phyloP scores from a whole-genome alignment of 176 grass and related monocot species.

The Carex kokanica region DNA sequence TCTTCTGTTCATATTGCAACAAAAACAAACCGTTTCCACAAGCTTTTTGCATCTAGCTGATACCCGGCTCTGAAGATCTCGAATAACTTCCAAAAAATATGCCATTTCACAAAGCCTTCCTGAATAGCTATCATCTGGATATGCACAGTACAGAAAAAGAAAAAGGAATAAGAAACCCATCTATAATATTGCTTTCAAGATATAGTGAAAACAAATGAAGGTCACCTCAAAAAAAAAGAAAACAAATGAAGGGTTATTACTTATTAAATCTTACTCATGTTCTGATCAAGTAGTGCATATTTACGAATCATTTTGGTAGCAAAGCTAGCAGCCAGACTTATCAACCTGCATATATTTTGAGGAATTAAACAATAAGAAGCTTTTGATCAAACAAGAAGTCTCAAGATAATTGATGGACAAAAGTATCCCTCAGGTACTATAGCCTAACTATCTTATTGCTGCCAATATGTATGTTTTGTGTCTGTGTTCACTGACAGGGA shows the following conservation, averaged over 20 bases:
- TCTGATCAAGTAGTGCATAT: slow-evolving; percentile 62
- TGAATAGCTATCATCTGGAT: slow-evolving; percentile 41
- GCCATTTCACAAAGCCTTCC: slow-evolving; percentile 87
- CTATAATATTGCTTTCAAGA: slow-evolving; percentile 30
- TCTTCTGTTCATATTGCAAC: not conserved
- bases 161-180: slow-evolving; percentile 26
- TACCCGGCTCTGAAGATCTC: slow-evolving; percentile 63
- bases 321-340: slow-evolving; percentile 83
- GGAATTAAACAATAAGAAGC: not conserved
- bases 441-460: slow-evolving; percentile 51
- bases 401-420: not conserved
- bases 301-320: slow-evolving; percentile 76
- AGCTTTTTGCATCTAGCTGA: slow-evolving; percentile 57
- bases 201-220: slow-evolving; percentile 6
- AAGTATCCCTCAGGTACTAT: not conserved
- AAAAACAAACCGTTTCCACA: slow-evolving; percentile 47
- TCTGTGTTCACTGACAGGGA: not conserved
- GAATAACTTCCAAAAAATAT: slow-evolving; percentile 73
- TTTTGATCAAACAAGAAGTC: slow-evolving; percentile 27
- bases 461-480: slow-evolving; percentile 29
- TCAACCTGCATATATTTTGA: slow-evolving; percentile 51
- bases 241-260: not conserved
- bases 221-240: not conserved
- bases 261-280: slow-evolving; percentile 36
- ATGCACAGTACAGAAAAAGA: not conserved